phyloP scores from a whole-genome alignment of 768 basidiomycete genomes.

The Lentinus brumalis region DNA sequence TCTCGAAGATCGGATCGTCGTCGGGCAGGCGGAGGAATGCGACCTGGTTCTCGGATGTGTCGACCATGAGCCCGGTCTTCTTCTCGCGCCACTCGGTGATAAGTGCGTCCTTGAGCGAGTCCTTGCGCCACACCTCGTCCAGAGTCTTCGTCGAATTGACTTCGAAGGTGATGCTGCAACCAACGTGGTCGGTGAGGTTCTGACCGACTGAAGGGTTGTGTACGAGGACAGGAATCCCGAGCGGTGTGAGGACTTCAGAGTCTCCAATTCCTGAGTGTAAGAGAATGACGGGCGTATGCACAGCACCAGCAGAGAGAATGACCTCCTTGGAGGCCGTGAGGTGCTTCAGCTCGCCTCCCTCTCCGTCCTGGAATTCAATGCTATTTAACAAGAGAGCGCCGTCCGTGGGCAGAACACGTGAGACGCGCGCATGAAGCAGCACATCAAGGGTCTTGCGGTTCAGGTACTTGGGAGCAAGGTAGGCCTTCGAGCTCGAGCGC shows the following conservation, averaged over 20 bases:
- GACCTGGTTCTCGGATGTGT: conserved; percentile 3
- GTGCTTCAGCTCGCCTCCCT: background rate
- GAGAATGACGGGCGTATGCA: conserved; percentile 25
- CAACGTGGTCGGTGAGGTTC: conserved; percentile 29
- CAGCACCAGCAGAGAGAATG: conserved; percentile 28
- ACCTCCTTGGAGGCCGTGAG: conserved; percentile 22
- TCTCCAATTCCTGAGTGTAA: conserved; percentile 32
- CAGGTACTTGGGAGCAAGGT: conserved; percentile 5
- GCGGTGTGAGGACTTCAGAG: conserved; percentile 11
- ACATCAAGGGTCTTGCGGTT: conserved; percentile 7
- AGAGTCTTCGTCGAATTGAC: conserved; percentile 16
- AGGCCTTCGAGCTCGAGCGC: conserved; percentile 3
- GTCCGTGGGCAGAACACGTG: background rate
- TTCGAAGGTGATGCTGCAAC: conserved; percentile 15
- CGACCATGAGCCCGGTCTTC: conserved; percentile 14
- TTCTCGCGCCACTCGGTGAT: conserved; percentile 15
- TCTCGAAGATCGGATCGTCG: background rate
- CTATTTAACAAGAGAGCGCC: background rate
- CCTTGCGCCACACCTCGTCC: conserved; percentile 7
- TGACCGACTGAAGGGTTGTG: conserved; percentile 30
- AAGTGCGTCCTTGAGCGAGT: background rate
- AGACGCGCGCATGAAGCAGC: conserved; percentile 5
- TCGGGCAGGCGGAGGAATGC: conserved; percentile 4
- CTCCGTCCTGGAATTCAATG: background rate
- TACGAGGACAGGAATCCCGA: conserved; percentile 22